Conservation (phyloP, 352 stramenopile genomes). For the Pythium periplocum region DNA sequence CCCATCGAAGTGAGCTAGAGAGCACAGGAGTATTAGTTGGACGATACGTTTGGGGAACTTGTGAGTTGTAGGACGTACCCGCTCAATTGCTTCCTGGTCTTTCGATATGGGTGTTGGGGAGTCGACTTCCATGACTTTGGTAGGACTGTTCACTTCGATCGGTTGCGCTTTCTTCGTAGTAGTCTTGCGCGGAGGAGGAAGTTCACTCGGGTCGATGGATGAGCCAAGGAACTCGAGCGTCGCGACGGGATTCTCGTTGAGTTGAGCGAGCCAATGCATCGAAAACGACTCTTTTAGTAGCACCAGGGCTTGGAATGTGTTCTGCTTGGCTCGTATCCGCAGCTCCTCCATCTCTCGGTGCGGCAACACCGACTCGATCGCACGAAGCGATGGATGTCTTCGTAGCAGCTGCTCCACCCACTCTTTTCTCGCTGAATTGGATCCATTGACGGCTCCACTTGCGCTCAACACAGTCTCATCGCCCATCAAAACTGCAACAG, state of each 20-base stretch:
- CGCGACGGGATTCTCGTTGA: slow-evolving; percentile 43
- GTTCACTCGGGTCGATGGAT: too few relatives aligned
- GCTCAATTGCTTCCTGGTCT: slow-evolving; percentile 11
- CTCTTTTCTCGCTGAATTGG: neutral
- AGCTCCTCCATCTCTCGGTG: slow-evolving; percentile 21
- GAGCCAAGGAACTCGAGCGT: slow-evolving; percentile 28
- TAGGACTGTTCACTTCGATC: too few relatives aligned
- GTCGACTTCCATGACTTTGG: too few relatives aligned
- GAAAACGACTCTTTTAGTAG: slow-evolving; percentile 43
- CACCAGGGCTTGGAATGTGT: slow-evolving; percentile 46
- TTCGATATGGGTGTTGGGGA: too few relatives aligned
- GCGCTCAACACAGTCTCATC: slow-evolving; percentile 15
- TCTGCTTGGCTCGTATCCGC: slow-evolving; percentile 18
- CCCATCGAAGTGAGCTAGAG: slow-evolving; percentile 45
- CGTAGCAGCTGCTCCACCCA: slow-evolving; percentile 11
- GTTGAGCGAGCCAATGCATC: slow-evolving; percentile 22
- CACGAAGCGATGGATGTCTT: slow-evolving; percentile 10
- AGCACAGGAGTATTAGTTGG: neutral
- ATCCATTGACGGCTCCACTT: neutral
- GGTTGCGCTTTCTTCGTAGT: neutral
- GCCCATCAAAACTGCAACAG: slow-evolving; percentile 34
- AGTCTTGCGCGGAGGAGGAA: neutral
- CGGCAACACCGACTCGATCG: slow-evolving; percentile 16
- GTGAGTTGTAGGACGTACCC: slow-evolving; percentile 23
- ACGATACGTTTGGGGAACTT: too few relatives aligned